Percentiles rank a stretch among this genome's conserved stretches.
These are phyloP conservation scores for Saccharomyces hybrid DNA, from an alignment of 1,139 yeast species.

Conservation along the genomic window DNA sequence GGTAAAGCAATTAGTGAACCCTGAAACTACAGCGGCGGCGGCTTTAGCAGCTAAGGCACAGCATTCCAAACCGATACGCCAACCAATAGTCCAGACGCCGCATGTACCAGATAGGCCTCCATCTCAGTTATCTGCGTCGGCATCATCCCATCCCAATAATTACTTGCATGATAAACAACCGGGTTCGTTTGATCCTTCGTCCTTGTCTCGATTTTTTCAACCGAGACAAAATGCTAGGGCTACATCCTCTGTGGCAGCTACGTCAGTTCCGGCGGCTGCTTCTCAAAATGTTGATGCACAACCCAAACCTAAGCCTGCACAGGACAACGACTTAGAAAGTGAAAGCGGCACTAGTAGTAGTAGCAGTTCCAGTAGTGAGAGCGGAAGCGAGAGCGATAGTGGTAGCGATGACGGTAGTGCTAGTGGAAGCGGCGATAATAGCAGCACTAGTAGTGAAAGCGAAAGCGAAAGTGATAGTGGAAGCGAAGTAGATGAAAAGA, in stretches of 20 bases:
- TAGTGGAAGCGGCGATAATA: slow-evolving; percentile 2
- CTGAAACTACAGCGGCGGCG: slow-evolving; percentile 8
- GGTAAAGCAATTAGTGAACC: slow-evolving; percentile 33
- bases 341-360: slow-evolving; percentile 2
- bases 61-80: slow-evolving; percentile 5
- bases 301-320: neutral
- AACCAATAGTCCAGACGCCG: slow-evolving; percentile 6
- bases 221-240: slow-evolving; percentile 26
- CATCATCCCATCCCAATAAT: neutral
- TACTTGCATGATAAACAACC: neutral
- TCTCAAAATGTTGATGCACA: slow-evolving; percentile 11
- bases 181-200: slow-evolving; percentile 30
- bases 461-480: slow-evolving; percentile 1
- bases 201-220: slow-evolving; percentile 32
- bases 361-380: neutral
- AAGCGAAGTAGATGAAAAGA: slow-evolving; percentile 4
- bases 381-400: slow-evolving; percentile 6
- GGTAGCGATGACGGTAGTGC: neutral
- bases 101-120: slow-evolving; percentile 7
- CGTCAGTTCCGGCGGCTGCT: slow-evolving; percentile 22
- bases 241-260: slow-evolving; percentile 9
- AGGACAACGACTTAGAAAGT: slow-evolving; percentile 12
- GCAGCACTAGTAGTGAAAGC: neutral
- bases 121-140: neutral
- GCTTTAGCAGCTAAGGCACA: slow-evolving; percentile 12